Percentiles rank a stretch among this genome's conserved stretches.
Evolutionary conservation across 495 filamentous ascomycete genomes (phyloP).

Genomic region (Delitschia confertaspora): DNA sequence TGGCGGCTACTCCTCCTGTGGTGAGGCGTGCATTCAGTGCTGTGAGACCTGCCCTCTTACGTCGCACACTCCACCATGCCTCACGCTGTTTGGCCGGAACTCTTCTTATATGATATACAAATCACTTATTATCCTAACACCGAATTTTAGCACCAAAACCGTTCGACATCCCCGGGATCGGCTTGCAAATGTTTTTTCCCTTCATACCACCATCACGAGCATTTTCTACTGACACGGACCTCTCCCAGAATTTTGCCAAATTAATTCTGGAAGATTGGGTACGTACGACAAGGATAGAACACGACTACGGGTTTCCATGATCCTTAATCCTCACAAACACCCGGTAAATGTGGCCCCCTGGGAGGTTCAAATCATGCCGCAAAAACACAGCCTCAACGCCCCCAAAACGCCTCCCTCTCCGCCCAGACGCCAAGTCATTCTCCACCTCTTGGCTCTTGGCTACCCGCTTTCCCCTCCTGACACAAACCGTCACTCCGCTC

Average conservation of each 20-base stretch:
- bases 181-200: too few species aligned
- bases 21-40: constrained; percentile 5
- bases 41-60: constrained; percentile 8
- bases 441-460: constrained; percentile 7
- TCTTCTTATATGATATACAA: neutral
- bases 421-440: constrained; percentile 11
- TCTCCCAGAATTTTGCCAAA: too few species aligned
- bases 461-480: constrained; percentile 4
- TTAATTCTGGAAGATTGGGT: too few species aligned
- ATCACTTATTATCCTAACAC: constrained; percentile 1
- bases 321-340: constrained; percentile 1
- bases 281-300: too few species aligned
- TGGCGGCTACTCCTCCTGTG: constrained; percentile 15
- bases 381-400: constrained; percentile 23
- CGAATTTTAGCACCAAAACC: neutral
- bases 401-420: constrained; percentile 10
- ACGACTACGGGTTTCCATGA: neutral
- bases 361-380: neutral
- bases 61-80: constrained; percentile 15
- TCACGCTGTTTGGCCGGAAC: neutral
- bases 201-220: too few species aligned
- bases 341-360: neutral
- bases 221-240: too few species aligned
- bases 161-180: constrained; percentile 6
- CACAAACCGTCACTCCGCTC: neutral